Evolutionary conservation across 345 rosid species (phyloP), one percentile per base, ranked within the genome.

Genomic region (Reutealis trisperma): DNA sequence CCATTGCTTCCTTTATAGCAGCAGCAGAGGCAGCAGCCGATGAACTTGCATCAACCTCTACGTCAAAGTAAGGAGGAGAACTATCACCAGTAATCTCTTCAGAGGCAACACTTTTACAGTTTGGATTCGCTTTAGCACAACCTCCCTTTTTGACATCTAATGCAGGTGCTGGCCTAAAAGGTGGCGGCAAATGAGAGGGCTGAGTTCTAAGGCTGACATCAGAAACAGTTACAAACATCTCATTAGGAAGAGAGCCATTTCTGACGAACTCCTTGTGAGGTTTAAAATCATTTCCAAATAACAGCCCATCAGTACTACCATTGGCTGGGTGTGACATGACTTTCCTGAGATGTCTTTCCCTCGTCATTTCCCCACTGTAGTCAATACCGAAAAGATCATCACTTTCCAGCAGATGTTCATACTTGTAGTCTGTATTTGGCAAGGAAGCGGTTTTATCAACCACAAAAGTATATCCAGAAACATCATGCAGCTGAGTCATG

Each of bases 41-140:
- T 59, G 97, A 93, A 78, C 86, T 87, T 18, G 89, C 89, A 90
- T 93, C 99, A 67, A 90, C 89, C 89, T 92, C 98, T n/a, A 93
- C 97, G 81, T 96, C 99, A 86, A 90, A 92, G 84, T 83, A 91
- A 59, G 86, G 87, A 24, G 96, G 96, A 57, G 92, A 93, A 78
- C 79, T 61, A 68, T 85, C 90, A 71, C 77, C 87, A 0, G 15
- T 61, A 27, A 81, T 83, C 75, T 83, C 88, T 71, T 85, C 89
- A 34, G 89, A 78, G 74, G 82, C 81, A n/a, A 72, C 77, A 65
- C 75, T 76, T 74, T 84, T 71, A 83, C 83, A 76, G 77, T 75
- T 80, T 70, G 89, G 79, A 67, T 70, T 79, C 47, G 71, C 70
- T 75, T 81, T 71, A 69, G 75, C 69, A 51, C 79, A 75, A 80